Base-by-base conservation (phyloP, 139 green algal genomes). In the Chlorella sp. region DNA sequence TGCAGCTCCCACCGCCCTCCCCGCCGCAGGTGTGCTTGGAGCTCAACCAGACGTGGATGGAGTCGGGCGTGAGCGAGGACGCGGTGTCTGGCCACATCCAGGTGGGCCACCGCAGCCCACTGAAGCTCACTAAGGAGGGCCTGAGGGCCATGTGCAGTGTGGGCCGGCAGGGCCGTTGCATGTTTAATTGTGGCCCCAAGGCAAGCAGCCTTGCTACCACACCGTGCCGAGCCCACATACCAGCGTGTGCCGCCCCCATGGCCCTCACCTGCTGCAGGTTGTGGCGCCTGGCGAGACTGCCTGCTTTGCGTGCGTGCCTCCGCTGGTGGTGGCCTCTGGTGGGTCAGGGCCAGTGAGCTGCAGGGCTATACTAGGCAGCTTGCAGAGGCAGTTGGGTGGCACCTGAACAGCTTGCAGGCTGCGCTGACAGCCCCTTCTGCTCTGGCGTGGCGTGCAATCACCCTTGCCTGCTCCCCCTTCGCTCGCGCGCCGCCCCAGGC, bases 51-150 rank as follows among this genome's bases (percentile, higher is more conserved):
- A 91, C 84, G 0, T 99, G 97, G 97, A 98, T 99, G 95, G 97
- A 99, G 89, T 95, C 88, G 19, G 96, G 97, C 5, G 97, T 99
- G 69, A 97, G 92, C 36, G 97, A 99, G 85, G 97, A 99, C 77
- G 97, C 97, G 0, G 96, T 99, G 36, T 94, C 91, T 0, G 97
- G 97, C 17, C 96, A 99, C 92, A 98, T 99, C n/a, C 95, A 97
- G 89, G 58, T 60, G 60, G 51, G 51, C 51, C 11, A 2, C 51
- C 22, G 51, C 51, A n/a, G 11, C 51, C 14, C 2, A 26, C 43
- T 74, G 54, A 28, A 36, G 1, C 43, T 4, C 32, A 48, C 11
- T 51, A 70, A 1, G 62, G 26, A 34, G 24, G 17, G 24, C 22
- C 7, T 4, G 24, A 24, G 30, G 30, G 26, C 34, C 24, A 34